These are phyloP conservation scores for Pseudopediastrum boryanum DNA, from an alignment of 139 green algal genomes.

Conservation along the genomic window DNA sequence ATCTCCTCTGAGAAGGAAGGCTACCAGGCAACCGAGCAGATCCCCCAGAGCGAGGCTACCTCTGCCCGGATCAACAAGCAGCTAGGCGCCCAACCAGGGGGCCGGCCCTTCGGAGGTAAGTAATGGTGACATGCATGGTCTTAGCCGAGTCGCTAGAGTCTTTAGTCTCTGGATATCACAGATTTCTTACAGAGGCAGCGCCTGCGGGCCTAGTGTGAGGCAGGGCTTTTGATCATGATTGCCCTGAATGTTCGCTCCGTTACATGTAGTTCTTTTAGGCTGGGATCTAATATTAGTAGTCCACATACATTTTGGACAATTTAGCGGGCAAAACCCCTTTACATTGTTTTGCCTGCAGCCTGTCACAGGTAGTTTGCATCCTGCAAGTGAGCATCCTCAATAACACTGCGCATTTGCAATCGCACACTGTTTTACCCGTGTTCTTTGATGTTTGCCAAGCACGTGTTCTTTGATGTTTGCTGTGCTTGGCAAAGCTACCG, in stretches of 20 bases:
- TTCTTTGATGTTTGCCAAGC: no score
- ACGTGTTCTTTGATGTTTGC: background rate
- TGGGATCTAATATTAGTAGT: background rate
- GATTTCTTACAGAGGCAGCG: background rate
- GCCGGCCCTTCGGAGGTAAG: constrained; percentile 29
- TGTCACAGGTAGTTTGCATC: background rate
- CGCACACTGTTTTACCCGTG: background rate
- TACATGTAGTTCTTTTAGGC: background rate
- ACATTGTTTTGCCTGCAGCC: no score
- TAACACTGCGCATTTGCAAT: background rate
- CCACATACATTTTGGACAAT: no score
- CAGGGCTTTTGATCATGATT: constrained; percentile 1
- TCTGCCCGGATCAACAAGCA: constrained; percentile 29
- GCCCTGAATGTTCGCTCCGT: background rate
- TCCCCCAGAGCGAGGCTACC: constrained; percentile 23
- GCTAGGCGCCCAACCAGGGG: background rate
- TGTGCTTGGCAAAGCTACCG: background rate
- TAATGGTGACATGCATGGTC: background rate
- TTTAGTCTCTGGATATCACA: background rate
- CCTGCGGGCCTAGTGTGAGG: background rate
- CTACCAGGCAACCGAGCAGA: constrained; percentile 21
- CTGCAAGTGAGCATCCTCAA: background rate
- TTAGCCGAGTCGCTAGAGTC: no score
- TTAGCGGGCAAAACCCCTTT: no score
- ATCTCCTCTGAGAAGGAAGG: constrained; percentile 25